These are phyloP conservation scores for Solanum aculeatissimum DNA, from an alignment of 305 asterid genomes.

Conservation along the genomic window DNA sequence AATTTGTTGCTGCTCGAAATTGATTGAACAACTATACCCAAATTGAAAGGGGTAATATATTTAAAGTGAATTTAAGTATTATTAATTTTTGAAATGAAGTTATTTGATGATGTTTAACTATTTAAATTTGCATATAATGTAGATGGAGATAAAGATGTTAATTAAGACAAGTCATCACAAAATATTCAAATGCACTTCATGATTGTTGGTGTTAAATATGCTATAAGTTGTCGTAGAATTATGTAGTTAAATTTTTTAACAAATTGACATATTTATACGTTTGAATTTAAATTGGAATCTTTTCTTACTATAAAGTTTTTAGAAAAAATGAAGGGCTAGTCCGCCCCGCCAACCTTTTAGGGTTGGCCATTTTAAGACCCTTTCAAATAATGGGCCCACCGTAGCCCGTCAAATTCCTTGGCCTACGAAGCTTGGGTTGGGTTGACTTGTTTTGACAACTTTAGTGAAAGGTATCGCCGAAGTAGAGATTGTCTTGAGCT, in stretches of 20 bases:
- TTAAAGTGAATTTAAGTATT: background rate
- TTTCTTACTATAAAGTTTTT: background rate
- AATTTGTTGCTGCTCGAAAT: background rate
- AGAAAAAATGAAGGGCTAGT: background rate
- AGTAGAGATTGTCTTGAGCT: background rate
- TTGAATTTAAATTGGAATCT: background rate
- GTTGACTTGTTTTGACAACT: background rate
- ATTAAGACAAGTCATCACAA: background rate
- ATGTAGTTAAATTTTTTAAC: background rate
- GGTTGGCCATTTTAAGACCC: background rate
- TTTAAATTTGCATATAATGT: background rate
- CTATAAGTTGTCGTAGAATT: background rate
- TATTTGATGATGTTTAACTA: background rate
- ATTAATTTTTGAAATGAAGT: background rate
- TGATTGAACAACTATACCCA: background rate
- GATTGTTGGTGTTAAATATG: background rate
- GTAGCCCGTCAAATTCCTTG: background rate
- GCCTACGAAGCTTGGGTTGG: background rate
- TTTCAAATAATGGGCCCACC: background rate
- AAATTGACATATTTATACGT: background rate
- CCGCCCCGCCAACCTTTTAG: background rate
- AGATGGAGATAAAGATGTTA: background rate
- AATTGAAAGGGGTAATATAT: background rate
- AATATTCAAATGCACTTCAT: background rate
- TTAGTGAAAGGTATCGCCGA: background rate